Evolutionary conservation across 192 early-diverging fungal genomes (phyloP), one percentile per base, ranked within the genome.

Genomic region (Mortierella claussenii): DNA sequence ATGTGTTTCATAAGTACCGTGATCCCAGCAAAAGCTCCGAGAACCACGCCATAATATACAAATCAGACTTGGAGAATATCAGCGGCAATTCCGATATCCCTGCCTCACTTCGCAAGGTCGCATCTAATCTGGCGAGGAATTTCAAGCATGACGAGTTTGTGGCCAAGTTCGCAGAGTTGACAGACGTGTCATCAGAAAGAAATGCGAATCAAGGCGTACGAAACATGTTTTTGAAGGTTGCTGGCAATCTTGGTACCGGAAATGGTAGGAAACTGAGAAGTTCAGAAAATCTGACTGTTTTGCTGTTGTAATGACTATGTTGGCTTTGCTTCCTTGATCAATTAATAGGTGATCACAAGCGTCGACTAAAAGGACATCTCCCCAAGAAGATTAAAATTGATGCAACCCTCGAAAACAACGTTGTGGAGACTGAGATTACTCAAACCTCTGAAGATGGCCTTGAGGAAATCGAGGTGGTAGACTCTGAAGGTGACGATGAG

Each of bases 171-270:
- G 42, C 42, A 60, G 31, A 60, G 57, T 60, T 60, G 57, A 60
- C 44, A 27, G 57, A 47, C 21, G 43, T 31, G 31, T 8, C 47
- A 11, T 11, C 57, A 45, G 57, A 60, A 60, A 43, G 27, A 28
- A 60, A 60, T 47, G 57, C 57, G 27, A 60, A 60, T 60, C 42
- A 47, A 47, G 57, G 57, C 36, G 20, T 60, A 7, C 40, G 57
- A 32, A 60, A 60, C 44, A 60, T 47, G 40, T 60, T 60, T 47
- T 47, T 60, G 30, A 60, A 60, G 26, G 57, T 60, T 31, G 57
- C 55, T 28, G 26, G 55, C n/a, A 47, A 60, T 30, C 57, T 60
- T 31, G 57, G 57, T 31, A 47, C 57, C 47, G 57, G 57, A 47
- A 28, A 47, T 60, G 57, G 57, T 60, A 60, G 28, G 57, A 40